Conservation (phyloP, 129 eudicot species). For the Gnaphalium uliginosum region DNA sequence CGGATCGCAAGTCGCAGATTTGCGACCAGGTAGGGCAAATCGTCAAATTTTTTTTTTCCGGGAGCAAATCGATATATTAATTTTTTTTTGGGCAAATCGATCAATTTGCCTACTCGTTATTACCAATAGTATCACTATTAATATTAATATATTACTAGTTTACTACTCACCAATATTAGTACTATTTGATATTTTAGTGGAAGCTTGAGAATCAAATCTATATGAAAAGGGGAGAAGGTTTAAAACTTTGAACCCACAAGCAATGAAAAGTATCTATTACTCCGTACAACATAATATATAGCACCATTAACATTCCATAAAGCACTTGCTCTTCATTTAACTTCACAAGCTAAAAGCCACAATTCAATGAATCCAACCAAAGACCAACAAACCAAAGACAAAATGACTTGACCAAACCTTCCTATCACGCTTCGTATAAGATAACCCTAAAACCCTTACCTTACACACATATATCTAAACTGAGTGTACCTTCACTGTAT, state of each 20-base stretch:
- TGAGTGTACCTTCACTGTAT: constrained; percentile 7
- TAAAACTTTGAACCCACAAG: not conserved
- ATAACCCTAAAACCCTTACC: constrained; percentile 29
- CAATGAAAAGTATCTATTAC: not conserved
- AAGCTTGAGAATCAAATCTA: no score
- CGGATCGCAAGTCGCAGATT: no score
- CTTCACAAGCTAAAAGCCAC: constrained; percentile 11
- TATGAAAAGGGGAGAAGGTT: no score
- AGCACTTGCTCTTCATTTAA: constrained; percentile 6
- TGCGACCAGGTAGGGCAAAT: no score
- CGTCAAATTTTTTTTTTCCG: no score
- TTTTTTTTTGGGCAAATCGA: no score
- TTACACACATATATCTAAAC: constrained; percentile 10
- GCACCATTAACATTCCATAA: not conserved
- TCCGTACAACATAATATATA: not conserved
- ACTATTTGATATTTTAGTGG: no score
- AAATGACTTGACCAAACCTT: constrained; percentile 17
- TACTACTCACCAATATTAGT: no score
- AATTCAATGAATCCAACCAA: constrained; percentile 10
- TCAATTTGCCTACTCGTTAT: no score
- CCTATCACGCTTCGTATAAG: constrained; percentile 8
- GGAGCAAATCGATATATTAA: no score
- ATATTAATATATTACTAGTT: no score
- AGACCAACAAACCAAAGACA: constrained; percentile 13
- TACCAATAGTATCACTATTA: no score